These are phyloP conservation scores for Mycena sp. DNA, from an alignment of 1,284 basidiomycete genomes.

Conservation along the genomic window DNA sequence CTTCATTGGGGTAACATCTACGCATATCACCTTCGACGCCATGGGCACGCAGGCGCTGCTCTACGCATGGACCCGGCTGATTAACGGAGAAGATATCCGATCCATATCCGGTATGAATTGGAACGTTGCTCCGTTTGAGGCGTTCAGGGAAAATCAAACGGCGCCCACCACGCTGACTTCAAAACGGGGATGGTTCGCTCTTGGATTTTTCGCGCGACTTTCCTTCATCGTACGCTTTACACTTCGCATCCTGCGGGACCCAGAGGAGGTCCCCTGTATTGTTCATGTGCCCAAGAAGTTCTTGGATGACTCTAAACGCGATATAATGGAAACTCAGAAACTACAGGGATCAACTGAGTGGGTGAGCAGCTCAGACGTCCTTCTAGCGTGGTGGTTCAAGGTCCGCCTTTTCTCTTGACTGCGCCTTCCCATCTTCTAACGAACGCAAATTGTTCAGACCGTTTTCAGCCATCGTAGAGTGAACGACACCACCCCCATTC, in stretches of 20 bases:
- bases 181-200: constrained; percentile 14
- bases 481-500: constrained; percentile 8
- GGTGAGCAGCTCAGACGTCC: constrained; percentile 23
- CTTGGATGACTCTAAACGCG: constrained; percentile 9
- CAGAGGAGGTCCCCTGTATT: neutral
- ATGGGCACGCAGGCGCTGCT: constrained; percentile 12
- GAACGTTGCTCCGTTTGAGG: constrained; percentile 1
- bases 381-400: constrained; percentile 27
- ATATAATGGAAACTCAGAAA: constrained; percentile 12
- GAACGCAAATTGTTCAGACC: neutral
- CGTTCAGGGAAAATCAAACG: no score
- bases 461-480: neutral
- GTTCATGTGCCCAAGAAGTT: constrained; percentile 21
- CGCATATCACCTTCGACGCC: constrained; percentile 15
- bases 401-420: constrained; percentile 1
- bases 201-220: constrained; percentile 8
- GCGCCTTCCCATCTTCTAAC: no score
- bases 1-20: constrained; percentile 19
- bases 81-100: constrained; percentile 13
- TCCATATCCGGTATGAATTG: constrained; percentile 15
- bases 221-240: constrained; percentile 1
- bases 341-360: constrained; percentile 16
- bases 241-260: constrained; percentile 6
- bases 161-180: neutral
- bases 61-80: constrained; percentile 16